A percentile compares a stretch with the other conserved stretches of the same genome.
Evolutionary conservation across 2,329 filamentous ascomycete species (phyloP).

Genomic region (Scopulariopsis brevicaulis): DNA sequence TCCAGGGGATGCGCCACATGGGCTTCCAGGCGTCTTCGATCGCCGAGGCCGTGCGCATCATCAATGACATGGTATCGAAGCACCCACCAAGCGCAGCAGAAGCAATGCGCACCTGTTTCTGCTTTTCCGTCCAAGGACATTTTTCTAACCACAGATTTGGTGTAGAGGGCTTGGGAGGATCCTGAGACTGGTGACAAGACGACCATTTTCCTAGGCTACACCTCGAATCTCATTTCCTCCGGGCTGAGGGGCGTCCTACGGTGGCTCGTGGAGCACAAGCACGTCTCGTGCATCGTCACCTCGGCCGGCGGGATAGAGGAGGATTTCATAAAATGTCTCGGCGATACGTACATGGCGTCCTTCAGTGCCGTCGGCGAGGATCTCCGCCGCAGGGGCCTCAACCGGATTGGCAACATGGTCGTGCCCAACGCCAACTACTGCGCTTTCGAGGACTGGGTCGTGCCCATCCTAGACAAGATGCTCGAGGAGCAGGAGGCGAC

Average conservation of each 20-base stretch:
- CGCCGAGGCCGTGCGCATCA: constrained; percentile 78
- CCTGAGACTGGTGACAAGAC: constrained; percentile 68
- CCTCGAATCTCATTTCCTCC: constrained; percentile 94
- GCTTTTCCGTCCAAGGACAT: not conserved
- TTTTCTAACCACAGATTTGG: not conserved
- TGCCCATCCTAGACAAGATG: constrained; percentile 92
- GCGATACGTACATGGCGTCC: constrained; percentile 81
- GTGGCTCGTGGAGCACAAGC: constrained; percentile 84
- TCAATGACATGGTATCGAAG: constrained; percentile 82
- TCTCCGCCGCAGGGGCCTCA: constrained; percentile 76
- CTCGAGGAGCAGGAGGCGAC: constrained; percentile 83
- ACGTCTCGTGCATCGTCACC: constrained; percentile 88
- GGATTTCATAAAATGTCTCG: constrained; percentile 97
- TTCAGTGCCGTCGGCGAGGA: constrained; percentile 69
- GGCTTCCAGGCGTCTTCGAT: constrained; percentile 64
- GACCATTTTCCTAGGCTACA: constrained; percentile 96
- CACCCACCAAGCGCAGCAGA: not conserved
- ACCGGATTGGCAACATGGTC: constrained; percentile 89
- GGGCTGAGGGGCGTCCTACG: constrained; percentile 84
- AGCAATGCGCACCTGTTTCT: not conserved
- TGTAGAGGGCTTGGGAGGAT: constrained; percentile 64
- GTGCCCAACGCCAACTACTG: constrained; percentile 96
- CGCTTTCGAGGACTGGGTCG: constrained; percentile 93
- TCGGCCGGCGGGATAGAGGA: constrained; percentile 94
- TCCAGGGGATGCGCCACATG: constrained; percentile 74